Conservation (phyloP, 2,329 filamentous ascomycete genomes). For the Periconia digitata region DNA sequence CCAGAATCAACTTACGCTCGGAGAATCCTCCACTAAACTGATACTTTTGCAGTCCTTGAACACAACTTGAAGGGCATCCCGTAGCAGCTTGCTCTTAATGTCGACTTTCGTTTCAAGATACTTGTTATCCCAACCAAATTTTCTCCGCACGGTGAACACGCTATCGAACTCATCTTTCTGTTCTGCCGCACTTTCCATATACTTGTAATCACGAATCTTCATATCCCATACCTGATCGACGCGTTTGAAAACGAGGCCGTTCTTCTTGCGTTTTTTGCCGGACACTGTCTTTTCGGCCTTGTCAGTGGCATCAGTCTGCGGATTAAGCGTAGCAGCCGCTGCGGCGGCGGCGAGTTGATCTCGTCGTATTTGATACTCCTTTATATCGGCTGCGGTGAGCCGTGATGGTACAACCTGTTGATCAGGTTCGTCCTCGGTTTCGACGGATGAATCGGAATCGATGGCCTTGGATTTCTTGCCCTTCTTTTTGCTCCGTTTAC, state of each 20-base stretch:
- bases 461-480: constrained; percentile 7
- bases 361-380: not conserved
- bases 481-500: constrained; percentile 20
- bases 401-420: not conserved
- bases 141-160: constrained; percentile 75
- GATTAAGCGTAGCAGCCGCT: constrained; percentile 5
- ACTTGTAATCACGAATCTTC: constrained; percentile 58
- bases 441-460: constrained; percentile 1
- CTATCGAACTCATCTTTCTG: constrained; percentile 74
- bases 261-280: constrained; percentile 26
- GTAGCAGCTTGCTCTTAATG: constrained; percentile 79
- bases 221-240: constrained; percentile 64
- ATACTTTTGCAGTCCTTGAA: constrained; percentile 78
- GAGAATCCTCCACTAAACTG: constrained; percentile 77
- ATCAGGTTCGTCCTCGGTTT: constrained; percentile 10
- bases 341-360: constrained; percentile 14
- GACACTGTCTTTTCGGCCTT: constrained; percentile 4
- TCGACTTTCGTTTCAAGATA: constrained; percentile 75
- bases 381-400: constrained; percentile 3
- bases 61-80: constrained; percentile 68
- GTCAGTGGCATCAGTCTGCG: constrained; percentile 8
- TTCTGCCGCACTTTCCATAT: constrained; percentile 66
- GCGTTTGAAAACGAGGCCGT: constrained; percentile 64
- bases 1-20: constrained; percentile 65
- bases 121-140: constrained; percentile 83